Evolutionary conservation across 345 rosid species (phyloP), one percentile per base, ranked within the genome.

Genomic region (Hypericum androsaemum): DNA sequence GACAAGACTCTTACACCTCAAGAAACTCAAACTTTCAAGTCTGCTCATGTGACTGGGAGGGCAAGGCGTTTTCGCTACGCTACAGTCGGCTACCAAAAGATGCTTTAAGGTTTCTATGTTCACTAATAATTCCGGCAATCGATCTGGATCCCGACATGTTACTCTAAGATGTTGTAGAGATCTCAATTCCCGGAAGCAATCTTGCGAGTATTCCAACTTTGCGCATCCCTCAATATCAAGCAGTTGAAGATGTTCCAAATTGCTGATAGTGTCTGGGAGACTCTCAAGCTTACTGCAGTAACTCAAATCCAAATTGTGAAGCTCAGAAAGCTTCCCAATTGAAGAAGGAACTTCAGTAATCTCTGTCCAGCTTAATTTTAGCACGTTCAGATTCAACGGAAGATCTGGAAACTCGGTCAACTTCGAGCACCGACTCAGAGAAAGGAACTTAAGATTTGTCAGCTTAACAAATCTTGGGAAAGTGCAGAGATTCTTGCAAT

Each of bases 251-350:
- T 7, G 12, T 37, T 54, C 53, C 39, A 58, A 36, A n/a, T 37
- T 17, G 11, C 12, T 42, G 12, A 59, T 53, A 10, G 56, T 16
- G 5, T 28, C 12, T 22, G 68, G 52, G 41, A 64, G 35, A 37
- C 41, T 39, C 32, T n/a, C 15, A 36, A 64, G 59, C 10, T 41
- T 64, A 12, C 41, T 59, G 68, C 73, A 63, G 22, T 63, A 32
- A 40, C 6, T n/a, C 15, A 68, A 53, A 41, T 43, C 54, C 39
- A 63, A 13, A 3, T 8, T 5, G 0, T 10, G 10, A 39, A 63
- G 66, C n/a, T 36, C 6, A 28, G 37, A n/a, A 6, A 48, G 37
- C 14, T 11, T 5, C 41, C 10, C 12, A 17, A 63, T 39, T 7
- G 61, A 63, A n/a, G 41, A 48, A 7, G 61, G 60, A 14, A 62